phyloP scores from a whole-genome alignment of 768 basidiomycete species.

The Rhizopogon vesiculosus region DNA sequence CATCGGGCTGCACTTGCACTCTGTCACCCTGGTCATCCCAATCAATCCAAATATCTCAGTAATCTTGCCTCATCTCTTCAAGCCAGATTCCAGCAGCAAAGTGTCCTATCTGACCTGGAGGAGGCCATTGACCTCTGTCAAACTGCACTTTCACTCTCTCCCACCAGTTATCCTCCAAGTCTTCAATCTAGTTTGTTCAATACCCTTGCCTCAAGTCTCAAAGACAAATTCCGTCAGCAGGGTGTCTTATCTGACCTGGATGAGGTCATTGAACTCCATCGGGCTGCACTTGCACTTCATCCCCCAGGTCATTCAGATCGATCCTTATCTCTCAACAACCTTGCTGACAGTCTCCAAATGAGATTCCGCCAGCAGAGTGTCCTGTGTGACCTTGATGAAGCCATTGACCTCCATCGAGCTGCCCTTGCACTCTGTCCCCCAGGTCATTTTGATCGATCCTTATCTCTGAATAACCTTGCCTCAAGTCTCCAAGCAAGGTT shows the following conservation, averaged over 20 bases:
- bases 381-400: constrained; percentile 11
- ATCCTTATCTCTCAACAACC: constrained; percentile 8
- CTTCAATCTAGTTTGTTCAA: not conserved
- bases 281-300: not conserved
- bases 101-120: constrained; percentile 7
- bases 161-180: not conserved
- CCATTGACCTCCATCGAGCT: constrained; percentile 3
- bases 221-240: not conserved
- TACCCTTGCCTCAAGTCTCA: constrained; percentile 4
- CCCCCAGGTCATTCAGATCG: not conserved
- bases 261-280: constrained; percentile 6
- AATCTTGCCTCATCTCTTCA: constrained; percentile 7
- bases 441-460: not conserved
- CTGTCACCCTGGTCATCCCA: not conserved
- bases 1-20: not conserved
- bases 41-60: not conserved
- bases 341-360: constrained; percentile 4
- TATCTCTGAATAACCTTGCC: not conserved
- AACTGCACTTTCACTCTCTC: not conserved
- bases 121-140: constrained; percentile 6
- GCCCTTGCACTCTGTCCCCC: not conserved
- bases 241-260: constrained; percentile 7
- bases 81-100: not conserved
- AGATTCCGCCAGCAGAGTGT: constrained; percentile 6
- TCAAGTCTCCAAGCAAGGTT: not conserved